Conservation (phyloP, 169 alveolate species). For the Eimeria acervulina region DNA sequence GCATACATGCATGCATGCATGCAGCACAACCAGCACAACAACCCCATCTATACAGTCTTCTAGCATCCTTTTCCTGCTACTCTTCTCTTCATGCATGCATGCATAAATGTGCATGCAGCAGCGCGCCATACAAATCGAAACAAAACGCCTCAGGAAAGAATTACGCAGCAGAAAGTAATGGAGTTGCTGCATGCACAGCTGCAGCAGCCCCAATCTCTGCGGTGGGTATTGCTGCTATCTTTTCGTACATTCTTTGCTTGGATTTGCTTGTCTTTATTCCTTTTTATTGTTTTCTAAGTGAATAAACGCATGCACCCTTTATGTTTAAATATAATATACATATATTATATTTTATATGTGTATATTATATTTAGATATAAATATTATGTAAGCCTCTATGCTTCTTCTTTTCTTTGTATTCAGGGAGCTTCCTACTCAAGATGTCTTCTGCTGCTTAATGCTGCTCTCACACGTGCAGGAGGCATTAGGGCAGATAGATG, state of each 20-base stretch:
- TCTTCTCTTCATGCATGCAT: neutral
- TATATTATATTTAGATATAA: too few relatives aligned
- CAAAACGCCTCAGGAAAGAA: neutral
- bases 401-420: neutral
- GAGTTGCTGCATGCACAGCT: constrained; percentile 28
- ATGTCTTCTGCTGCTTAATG: constrained; percentile 28
- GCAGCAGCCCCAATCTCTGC: neutral
- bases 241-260: too few relatives aligned
- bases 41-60: too few relatives aligned
- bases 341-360: too few relatives aligned
- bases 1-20: too few relatives aligned
- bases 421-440: constrained; percentile 46
- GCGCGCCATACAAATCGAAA: neutral
- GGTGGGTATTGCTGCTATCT: neutral
- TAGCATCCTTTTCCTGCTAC: neutral
- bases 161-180: constrained; percentile 26
- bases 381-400: too few relatives aligned
- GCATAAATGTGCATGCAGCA: too few relatives aligned
- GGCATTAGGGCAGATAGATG: constrained; percentile 2
- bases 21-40: neutral
- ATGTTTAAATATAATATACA: too few relatives aligned
- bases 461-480: constrained; percentile 57
- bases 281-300: too few relatives aligned
- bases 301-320: too few relatives aligned
- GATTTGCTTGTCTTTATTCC: too few relatives aligned